These are phyloP conservation scores for Pinus taeda DNA, from an alignment of 75 land plant species.

Conservation along the genomic window DNA sequence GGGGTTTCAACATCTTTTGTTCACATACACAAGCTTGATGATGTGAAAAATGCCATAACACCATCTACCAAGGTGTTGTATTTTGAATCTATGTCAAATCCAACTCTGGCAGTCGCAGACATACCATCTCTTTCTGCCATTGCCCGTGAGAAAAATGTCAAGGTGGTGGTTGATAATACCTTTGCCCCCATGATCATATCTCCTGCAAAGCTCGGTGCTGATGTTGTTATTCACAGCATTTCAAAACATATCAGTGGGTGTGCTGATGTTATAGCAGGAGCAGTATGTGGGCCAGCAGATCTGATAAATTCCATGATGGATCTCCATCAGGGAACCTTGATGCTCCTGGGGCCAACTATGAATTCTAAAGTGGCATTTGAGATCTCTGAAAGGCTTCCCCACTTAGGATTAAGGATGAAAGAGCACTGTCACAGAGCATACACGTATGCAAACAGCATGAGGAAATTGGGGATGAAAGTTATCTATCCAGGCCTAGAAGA, in stretches of 20 bases:
- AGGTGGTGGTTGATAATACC: constrained; percentile 89
- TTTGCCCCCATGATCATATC: constrained; percentile 85
- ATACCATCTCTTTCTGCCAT: constrained; percentile 54
- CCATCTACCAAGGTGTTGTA: constrained; percentile 71
- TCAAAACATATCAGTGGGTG: constrained; percentile 89
- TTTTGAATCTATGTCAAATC: constrained; percentile 78
- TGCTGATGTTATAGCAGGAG: constrained; percentile 92
- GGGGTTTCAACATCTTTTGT: too few species aligned
- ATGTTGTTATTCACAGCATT: constrained; percentile 87
- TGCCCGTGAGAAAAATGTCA: constrained; percentile 60
- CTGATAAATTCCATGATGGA: constrained; percentile 88
- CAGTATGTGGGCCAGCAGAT: constrained; percentile 77
- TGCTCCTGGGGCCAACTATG: constrained; percentile 98
- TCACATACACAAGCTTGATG: too few species aligned
- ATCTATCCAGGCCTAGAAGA: too few species aligned
- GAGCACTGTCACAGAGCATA: constrained; percentile 37
- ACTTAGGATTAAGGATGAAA: constrained; percentile 76
- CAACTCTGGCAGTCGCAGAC: constrained; percentile 75
- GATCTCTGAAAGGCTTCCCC: constrained; percentile 77
- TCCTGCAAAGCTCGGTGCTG: constrained; percentile 80
- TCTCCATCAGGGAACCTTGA: constrained; percentile 81
- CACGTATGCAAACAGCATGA: too few species aligned
- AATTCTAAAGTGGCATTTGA: constrained; percentile 91
- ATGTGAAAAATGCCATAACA: constrained; percentile 6
- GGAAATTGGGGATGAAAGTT: too few species aligned